phyloP scores from a whole-genome alignment of 2,329 filamentous ascomycete species.

The Scytalidium sp. region DNA sequence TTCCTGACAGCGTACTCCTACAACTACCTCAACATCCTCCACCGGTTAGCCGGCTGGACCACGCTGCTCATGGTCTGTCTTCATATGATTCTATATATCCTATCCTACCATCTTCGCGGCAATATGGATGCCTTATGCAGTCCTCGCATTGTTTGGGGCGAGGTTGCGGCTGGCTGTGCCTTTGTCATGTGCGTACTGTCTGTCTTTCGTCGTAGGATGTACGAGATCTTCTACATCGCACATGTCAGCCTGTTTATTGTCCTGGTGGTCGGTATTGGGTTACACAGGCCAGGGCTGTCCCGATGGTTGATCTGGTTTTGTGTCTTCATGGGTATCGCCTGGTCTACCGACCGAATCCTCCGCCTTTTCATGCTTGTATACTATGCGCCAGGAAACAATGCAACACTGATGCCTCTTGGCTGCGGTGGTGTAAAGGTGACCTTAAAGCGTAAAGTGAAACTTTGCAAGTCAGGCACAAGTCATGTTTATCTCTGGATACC shows the following conservation, averaged over 20 bases:
- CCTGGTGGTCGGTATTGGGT: constrained; percentile 40
- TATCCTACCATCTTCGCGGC: not conserved
- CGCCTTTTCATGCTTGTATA: constrained; percentile 39
- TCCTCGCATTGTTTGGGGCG: not conserved
- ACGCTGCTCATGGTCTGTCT: constrained; percentile 43
- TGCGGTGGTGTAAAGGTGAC: constrained; percentile 37
- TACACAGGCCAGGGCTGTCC: constrained; percentile 46
- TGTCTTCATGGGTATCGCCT: constrained; percentile 40
- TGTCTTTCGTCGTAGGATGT: constrained; percentile 38
- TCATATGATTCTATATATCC: constrained; percentile 41
- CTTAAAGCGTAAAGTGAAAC: not conserved
- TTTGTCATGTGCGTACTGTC: constrained; percentile 42
- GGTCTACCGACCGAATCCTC: constrained; percentile 47
- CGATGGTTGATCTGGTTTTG: constrained; percentile 38
- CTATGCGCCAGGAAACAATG: constrained; percentile 47
- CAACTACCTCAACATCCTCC: constrained; percentile 54
- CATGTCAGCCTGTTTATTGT: constrained; percentile 48
- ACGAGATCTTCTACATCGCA: constrained; percentile 52
- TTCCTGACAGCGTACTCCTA: constrained; percentile 51
- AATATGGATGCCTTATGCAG: not conserved
- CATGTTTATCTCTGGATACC: constrained; percentile 64
- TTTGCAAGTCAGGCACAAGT: not conserved
- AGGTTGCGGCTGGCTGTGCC: constrained; percentile 39
- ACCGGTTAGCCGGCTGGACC: constrained; percentile 48
- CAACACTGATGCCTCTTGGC: constrained; percentile 48